These are phyloP conservation scores for Fagopyrum esculentum DNA, from an alignment of 148 eudicot species.

Conservation along the genomic window DNA sequence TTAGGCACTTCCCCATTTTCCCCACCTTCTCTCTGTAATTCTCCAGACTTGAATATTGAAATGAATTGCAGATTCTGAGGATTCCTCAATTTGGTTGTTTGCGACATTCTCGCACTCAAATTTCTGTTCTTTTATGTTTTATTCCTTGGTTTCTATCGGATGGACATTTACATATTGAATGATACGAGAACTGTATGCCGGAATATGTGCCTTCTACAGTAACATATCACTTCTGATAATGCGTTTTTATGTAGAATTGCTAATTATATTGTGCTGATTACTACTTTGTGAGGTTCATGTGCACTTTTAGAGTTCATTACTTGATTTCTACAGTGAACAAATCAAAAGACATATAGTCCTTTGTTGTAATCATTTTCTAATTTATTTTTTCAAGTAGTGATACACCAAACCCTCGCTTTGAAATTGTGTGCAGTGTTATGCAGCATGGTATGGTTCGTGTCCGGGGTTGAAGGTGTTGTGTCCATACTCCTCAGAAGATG, in stretches of 20 bases:
- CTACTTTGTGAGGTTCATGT: neutral
- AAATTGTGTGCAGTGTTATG: conserved; percentile 61
- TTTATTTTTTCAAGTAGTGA: neutral
- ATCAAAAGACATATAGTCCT: neutral
- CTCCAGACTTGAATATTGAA: too few species aligned
- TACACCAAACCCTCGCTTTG: conserved; percentile 2
- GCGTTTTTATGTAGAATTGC: neutral
- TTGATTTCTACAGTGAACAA: neutral
- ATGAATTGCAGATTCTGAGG: too few species aligned
- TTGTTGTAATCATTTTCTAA: neutral
- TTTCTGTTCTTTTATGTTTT: too few species aligned
- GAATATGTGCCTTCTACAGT: neutral
- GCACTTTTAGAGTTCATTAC: neutral
- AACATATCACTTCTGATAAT: neutral
- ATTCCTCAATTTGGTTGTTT: too few species aligned
- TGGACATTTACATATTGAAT: neutral
- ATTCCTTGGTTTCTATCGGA: neutral
- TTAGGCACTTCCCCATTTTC: too few species aligned
- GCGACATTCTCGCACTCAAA: too few species aligned
- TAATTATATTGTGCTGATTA: neutral
- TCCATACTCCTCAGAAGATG: conserved; percentile 93
- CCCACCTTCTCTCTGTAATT: too few species aligned
- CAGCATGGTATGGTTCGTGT: conserved; percentile 74
- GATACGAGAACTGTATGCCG: neutral
- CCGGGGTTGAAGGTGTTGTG: conserved; percentile 79